Conservation (phyloP, 257 asterid species). For the Solanum pinnatisectum region DNA sequence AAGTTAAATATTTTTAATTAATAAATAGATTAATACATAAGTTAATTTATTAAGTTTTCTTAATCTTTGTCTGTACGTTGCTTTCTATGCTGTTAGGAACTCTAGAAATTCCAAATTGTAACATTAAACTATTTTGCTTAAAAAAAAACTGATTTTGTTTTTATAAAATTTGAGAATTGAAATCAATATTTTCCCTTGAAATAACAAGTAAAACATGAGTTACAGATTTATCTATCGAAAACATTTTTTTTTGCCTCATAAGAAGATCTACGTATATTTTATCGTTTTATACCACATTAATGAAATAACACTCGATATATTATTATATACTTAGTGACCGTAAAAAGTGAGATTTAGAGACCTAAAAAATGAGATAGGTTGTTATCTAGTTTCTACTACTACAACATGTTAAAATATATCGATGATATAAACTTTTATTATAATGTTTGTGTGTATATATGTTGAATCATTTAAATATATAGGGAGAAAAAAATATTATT, state of each 20-base stretch:
- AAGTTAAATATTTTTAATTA: not conserved
- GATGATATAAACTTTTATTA: not conserved
- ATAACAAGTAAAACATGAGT: not conserved
- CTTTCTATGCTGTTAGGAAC: conserved; percentile 17
- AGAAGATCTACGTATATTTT: not conserved
- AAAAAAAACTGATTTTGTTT: not conserved
- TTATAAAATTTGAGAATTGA: not conserved
- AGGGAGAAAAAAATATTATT: not conserved
- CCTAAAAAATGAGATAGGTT: too few species aligned
- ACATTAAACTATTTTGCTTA: not conserved
- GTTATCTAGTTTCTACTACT: not conserved
- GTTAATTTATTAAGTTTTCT: not conserved
- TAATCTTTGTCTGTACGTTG: not conserved
- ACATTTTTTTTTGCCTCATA: not conserved
- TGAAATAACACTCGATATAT: not conserved
- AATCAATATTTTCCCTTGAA: not conserved
- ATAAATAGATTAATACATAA: not conserved
- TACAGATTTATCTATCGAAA: not conserved
- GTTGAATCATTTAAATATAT: too few species aligned
- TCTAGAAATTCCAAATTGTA: not conserved
- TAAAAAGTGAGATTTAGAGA: not conserved
- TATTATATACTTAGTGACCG: not conserved
- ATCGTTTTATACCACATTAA: too few species aligned
- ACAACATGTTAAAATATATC: not conserved
- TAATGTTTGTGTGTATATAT: too few species aligned